Evolutionary conservation across 2,329 filamentous ascomycete species (phyloP), one percentile per base, ranked within the genome.

Genomic region (Talaromyces sp.): DNA sequence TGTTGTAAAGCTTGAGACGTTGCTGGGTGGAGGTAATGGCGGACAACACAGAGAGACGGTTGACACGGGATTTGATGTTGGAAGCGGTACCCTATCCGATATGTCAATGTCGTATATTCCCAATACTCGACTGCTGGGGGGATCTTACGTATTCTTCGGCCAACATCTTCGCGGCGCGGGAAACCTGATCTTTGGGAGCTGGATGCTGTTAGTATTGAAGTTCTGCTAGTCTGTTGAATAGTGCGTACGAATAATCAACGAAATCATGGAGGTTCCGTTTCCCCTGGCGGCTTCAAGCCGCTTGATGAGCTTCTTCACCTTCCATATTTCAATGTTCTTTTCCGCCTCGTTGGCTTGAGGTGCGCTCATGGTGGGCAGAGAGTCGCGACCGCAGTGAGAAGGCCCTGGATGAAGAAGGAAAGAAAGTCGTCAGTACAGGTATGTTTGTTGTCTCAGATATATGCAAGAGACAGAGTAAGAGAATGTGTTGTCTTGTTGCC

Each of bases 301-400:
- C 84, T 98, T 99, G 84, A 99, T 97, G 77, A 99, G 85, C 86
- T 99, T 99, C 87, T 99, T 99, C 78, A 99, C 93, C 90, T 99
- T 97, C 83, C 83, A 84, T 74, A 90, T 90, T 81, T 90, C 88
- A 71, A 90, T 90, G 82, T 98, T 99, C 88, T 98, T 98, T 87
- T 99, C 95, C 73, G 94, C 94, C 82, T 98, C 95, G 83, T 90
- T 93, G 79, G 88, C 87, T 82, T 77, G 77, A 76, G 89, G 84
- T 82, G 93, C 89, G 84, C 90, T 93, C 92, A 96, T 96, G 75
- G 83, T 93, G 86, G 80, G 79, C 66, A 56, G 52, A 39, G 58
- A 62, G 61, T 47, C 52, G 66, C 64, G 66, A 59, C 64, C 64
- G 66, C 35, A 17, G 39, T 59, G 56, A 60, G 62, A 41, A 66